Base-by-base conservation (phyloP, 2,329 filamentous ascomycete species). In the Talaromyces sp. region DNA sequence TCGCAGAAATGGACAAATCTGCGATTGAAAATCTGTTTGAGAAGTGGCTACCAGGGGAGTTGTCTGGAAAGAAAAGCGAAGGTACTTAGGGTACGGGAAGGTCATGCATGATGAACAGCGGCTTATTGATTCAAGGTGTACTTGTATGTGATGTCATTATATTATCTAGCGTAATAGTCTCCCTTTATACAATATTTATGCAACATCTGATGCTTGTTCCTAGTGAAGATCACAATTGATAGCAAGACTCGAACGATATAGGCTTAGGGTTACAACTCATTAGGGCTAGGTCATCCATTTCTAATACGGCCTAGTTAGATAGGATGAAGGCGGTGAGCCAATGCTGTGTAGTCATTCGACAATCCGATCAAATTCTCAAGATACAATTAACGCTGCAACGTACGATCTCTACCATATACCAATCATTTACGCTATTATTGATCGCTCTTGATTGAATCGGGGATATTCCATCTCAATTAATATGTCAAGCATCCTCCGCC, bases 401-500 rank as follows among this genome's bases (percentile, higher is more conserved):
- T 33, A 11, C 57, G 41, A 60, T 41, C 37, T 25, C 10, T 19
- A 31, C 3, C 19, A n/a, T 27, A 11, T 19, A 25, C 19, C 25
- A 47, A 9, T 22, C 7, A 47, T 47, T 22, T 22, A 25, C 43
- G 19, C 19, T 19, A 4, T 31, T 6, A 31, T 19, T 45, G 17
- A 45, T 19, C 35, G 35, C 9, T 11, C 9, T 37, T 37, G 3
- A 37, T 37, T 37, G 17, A 33, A 19, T 33, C 27, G 11, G n/a
- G 17, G 33, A 56, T 7, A 56, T 11, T 35, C 2, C 11, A 39
- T 19, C 19, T 5, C 15, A 3, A 13, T 22, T 10, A 37, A 17
- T n/a, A 79, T 81, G 75, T 74, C 78, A 52, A 69, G 73, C 80
- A 73, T 75, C 63, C 73, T 80, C 64, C 74, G 76, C 76, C 83